Percentiles rank a stretch among this genome's conserved stretches.
phyloP scores from a whole-genome alignment of 164 flowering plant genomes.

The Magnolia changhungtana region DNA sequence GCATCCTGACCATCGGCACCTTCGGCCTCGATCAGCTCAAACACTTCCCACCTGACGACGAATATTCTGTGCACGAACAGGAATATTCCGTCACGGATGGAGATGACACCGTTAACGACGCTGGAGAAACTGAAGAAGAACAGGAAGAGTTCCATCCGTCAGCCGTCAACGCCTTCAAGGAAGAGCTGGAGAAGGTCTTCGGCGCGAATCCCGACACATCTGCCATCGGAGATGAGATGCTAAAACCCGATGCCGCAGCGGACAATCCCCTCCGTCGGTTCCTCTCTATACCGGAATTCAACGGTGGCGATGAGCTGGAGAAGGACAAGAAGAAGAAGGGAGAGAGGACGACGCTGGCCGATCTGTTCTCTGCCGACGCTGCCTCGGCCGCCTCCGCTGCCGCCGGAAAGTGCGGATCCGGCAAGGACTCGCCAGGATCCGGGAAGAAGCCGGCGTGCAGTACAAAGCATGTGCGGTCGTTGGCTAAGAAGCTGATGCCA shows the following conservation, averaged over 20 bases:
- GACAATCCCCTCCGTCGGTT: constrained; percentile 15
- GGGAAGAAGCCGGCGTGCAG: constrained; percentile 17
- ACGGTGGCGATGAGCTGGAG: constrained; percentile 10
- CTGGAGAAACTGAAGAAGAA: constrained; percentile 10
- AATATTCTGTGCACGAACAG: constrained; percentile 8
- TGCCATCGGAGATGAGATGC: background rate
- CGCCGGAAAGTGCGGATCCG: background rate
- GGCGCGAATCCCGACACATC: constrained; percentile 1
- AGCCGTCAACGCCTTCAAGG: constrained; percentile 21
- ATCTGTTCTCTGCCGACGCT: constrained; percentile 49
- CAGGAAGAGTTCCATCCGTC: constrained; percentile 26
- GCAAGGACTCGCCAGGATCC: background rate
- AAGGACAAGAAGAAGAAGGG: constrained; percentile 17
- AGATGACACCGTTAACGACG: background rate
- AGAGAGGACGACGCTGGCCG: constrained; percentile 57
- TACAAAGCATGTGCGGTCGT: constrained; percentile 23
- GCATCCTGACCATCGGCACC: constrained; percentile 63
- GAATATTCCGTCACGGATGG: background rate
- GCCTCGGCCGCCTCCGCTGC: background rate
- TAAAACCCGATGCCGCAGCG: background rate
- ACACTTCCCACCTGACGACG: constrained; percentile 9
- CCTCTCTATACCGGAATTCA: background rate
- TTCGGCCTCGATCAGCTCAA: constrained; percentile 43
- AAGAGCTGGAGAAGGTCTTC: constrained; percentile 9
- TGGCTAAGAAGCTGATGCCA: constrained; percentile 46